A percentile compares a stretch with the other conserved stretches of the same genome.
phyloP scores from a whole-genome alignment of 139 green algal genomes.

The Picochlorum costavermella region DNA sequence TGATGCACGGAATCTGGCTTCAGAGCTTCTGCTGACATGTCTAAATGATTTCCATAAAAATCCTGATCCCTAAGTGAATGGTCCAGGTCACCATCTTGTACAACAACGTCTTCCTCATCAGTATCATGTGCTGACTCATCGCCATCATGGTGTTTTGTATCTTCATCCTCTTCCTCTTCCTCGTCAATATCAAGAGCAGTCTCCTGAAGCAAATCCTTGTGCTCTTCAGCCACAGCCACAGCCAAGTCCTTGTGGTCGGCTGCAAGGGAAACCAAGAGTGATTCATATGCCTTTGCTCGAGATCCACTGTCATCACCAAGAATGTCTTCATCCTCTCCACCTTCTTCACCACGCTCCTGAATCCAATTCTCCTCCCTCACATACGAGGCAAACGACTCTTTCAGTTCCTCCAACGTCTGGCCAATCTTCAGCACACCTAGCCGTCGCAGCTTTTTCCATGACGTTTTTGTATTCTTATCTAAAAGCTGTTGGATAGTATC shows the following conservation, averaged over 20 bases:
- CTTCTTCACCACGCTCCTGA: too few relatives aligned
- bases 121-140: not conserved
- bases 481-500: too few relatives aligned
- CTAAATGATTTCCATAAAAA: too few relatives aligned
- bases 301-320: not conserved
- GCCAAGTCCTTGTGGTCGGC: conserved; percentile 9
- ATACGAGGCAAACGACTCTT: too few relatives aligned
- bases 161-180: conserved; percentile 5
- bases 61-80: not conserved
- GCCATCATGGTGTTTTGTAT: not conserved
- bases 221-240: not conserved
- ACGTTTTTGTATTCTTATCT: too few relatives aligned
- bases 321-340: not conserved
- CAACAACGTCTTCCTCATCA: not conserved
- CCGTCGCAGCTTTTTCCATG: too few relatives aligned
- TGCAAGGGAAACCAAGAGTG: conserved; percentile 15
- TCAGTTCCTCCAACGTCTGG: too few relatives aligned
- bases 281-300: conserved; percentile 4
- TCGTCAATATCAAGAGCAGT: conserved; percentile 8
- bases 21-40: too few relatives aligned
- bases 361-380: too few relatives aligned
- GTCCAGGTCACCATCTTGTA: not conserved
- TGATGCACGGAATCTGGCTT: too few relatives aligned
- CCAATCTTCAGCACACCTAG: too few relatives aligned
- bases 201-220: conserved; percentile 20